A percentile compares a stretch with the other conserved stretches of the same genome.
These are phyloP conservation scores for Kuraishia capsulata DNA, from an alignment of 805 yeast genomes.

Conservation along the genomic window DNA sequence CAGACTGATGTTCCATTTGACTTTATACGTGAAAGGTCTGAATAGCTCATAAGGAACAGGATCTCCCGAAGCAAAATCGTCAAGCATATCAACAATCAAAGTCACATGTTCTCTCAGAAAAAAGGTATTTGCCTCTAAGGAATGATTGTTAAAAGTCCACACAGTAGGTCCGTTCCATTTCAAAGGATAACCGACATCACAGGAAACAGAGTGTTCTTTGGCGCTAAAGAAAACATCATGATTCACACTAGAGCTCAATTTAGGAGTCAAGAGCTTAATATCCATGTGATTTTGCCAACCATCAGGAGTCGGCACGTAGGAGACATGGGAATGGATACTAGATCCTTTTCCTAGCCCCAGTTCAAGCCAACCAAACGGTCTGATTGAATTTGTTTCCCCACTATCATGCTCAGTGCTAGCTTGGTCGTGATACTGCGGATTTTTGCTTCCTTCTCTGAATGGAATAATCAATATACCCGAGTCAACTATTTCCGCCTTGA, in stretches of 20 bases:
- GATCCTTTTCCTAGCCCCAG: slow-evolving; percentile 50
- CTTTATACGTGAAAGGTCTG: slow-evolving; percentile 56
- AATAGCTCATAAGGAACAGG: slow-evolving; percentile 67
- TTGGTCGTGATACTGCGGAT: slow-evolving; percentile 28
- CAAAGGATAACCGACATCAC: slow-evolving; percentile 61
- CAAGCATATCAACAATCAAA: slow-evolving; percentile 57
- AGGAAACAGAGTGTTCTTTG: slow-evolving; percentile 41
- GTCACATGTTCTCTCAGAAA: slow-evolving; percentile 76
- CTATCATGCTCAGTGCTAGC: background rate
- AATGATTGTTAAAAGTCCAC: slow-evolving; percentile 54
- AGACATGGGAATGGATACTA: slow-evolving; percentile 31
- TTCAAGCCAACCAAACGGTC: slow-evolving; percentile 94
- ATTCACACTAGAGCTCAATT: slow-evolving; percentile 74
- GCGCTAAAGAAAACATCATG: slow-evolving; percentile 73
- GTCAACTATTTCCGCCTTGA: slow-evolving; percentile 51
- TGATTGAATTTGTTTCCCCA: slow-evolving; percentile 16
- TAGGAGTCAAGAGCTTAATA: slow-evolving; percentile 43
- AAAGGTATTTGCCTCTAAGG: slow-evolving; percentile 49
- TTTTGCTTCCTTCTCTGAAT: slow-evolving; percentile 77
- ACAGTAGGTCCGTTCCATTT: slow-evolving; percentile 72
- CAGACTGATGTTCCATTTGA: slow-evolving; percentile 49
- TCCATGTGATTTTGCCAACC: slow-evolving; percentile 49
- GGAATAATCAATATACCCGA: slow-evolving; percentile 70
- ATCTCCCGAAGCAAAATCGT: slow-evolving; percentile 71
- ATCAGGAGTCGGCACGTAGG: slow-evolving; percentile 39